phyloP scores from a whole-genome alignment of 1,284 basidiomycete genomes.

The Irpex sp. region DNA sequence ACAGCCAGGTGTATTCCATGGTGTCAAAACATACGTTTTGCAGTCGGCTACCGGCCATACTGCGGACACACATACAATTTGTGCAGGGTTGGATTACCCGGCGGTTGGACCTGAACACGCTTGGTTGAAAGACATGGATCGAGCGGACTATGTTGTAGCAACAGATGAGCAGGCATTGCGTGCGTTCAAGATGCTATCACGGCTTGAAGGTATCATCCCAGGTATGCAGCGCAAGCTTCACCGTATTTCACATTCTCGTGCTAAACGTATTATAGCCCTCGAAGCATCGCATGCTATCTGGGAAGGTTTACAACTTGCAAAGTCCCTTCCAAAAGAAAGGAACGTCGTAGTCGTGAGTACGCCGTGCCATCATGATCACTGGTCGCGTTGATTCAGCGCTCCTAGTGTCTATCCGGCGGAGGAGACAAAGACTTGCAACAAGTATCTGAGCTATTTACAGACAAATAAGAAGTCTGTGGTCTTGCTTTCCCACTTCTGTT shows the following conservation, averaged over 20 bases:
- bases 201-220: constrained; percentile 97
- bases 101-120: constrained; percentile 98
- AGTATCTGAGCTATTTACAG: constrained; percentile 80
- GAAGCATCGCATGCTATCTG: constrained; percentile 97
- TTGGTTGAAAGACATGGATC: constrained; percentile 90
- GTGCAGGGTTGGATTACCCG: constrained; percentile 90
- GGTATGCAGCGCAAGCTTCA: constrained; percentile 41
- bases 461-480: constrained; percentile 68
- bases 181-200: constrained; percentile 89
- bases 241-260: constrained; percentile 2
- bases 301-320: constrained; percentile 85
- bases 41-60: constrained; percentile 91
- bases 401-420: constrained; percentile 81
- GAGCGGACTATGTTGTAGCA: constrained; percentile 91
- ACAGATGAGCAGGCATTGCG: constrained; percentile 92
- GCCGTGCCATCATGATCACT: constrained; percentile 5
- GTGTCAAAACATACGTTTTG: constrained; percentile 92
- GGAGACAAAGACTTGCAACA: constrained; percentile 96
- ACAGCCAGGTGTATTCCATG: constrained; percentile 93
- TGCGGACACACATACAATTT: constrained; percentile 95
- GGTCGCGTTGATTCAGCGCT: neutral
- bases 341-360: constrained; percentile 86
- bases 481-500: no score
- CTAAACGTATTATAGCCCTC: constrained; percentile 53
- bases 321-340: constrained; percentile 78